These are phyloP conservation scores for Cytospora paraplurivora DNA, from an alignment of 2,329 filamentous ascomycete species.

Conservation along the genomic window DNA sequence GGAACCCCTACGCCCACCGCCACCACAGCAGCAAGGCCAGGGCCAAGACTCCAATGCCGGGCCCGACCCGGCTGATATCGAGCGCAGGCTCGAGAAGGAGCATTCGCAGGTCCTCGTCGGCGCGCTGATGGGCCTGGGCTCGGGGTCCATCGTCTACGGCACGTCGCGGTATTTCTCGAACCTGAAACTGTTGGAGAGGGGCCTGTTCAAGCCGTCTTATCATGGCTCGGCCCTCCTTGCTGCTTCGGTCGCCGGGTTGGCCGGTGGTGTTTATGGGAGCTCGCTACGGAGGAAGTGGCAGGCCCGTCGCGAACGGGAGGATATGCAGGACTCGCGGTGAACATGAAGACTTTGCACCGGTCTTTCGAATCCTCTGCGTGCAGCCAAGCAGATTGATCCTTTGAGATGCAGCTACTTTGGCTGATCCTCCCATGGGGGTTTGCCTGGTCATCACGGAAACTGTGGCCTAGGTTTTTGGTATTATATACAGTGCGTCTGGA, in stretches of 20 bases:
- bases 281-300: constrained; percentile 32
- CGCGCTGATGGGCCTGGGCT: constrained; percentile 47
- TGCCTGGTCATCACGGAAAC: not conserved
- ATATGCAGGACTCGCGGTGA: constrained; percentile 20
- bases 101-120: constrained; percentile 42
- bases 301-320: constrained; percentile 27
- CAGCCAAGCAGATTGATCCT: not conserved
- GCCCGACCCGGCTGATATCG: constrained; percentile 7
- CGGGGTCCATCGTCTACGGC: constrained; percentile 49
- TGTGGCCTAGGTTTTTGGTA: not conserved
- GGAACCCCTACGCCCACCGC: constrained; percentile 33
- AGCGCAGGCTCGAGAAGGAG: constrained; percentile 34
- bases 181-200: constrained; percentile 45
- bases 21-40: constrained; percentile 20
- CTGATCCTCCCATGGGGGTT: not conserved
- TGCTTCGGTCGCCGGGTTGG: constrained; percentile 37
- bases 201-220: constrained; percentile 43
- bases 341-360: no score
- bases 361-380: not conserved
- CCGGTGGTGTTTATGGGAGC: constrained; percentile 37
- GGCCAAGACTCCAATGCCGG: constrained; percentile 21
- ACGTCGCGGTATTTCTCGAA: constrained; percentile 50
- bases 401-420: not conserved
- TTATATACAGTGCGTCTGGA: not conserved
- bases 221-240: constrained; percentile 37